Evolutionary conservation across 176 grass and related monocot genomes (phyloP).

Genomic region (Eremochloa ophiuroides): DNA sequence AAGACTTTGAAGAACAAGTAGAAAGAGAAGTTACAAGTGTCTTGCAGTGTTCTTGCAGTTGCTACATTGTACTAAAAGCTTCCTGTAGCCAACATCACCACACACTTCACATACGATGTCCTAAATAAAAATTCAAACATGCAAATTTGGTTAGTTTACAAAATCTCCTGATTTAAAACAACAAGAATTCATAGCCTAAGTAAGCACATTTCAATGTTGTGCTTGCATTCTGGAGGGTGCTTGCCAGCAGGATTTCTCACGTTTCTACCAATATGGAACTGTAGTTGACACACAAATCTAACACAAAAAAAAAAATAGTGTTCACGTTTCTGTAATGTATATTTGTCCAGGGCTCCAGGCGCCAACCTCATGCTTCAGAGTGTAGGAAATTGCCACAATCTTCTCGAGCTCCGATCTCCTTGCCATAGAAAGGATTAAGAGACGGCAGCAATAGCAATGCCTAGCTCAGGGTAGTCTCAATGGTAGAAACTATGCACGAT

Average conservation of each 20-base stretch:
- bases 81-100: neutral
- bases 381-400: neutral
- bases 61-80: slow-evolving; percentile 15
- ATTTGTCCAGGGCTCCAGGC: too few relatives aligned
- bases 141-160: neutral
- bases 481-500: too few relatives aligned
- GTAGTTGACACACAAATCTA: neutral
- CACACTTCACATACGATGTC: slow-evolving; percentile 18
- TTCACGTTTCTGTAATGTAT: neutral
- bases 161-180: neutral
- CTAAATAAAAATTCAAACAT: neutral
- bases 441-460: neutral
- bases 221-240: too few relatives aligned
- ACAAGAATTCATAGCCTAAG: too few relatives aligned
- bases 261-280: neutral
- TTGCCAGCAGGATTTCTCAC: too few relatives aligned
- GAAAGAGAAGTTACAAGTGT: slow-evolving; percentile 16
- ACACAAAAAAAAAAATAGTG: neutral
- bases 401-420: neutral
- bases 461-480: neutral
- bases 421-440: neutral
- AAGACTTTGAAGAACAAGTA: neutral
- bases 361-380: neutral
- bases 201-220: too few relatives aligned
- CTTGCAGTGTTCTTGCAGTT: neutral